Percentiles rank a stretch among this genome's conserved stretches.
Conservation (phyloP, 2,329 filamentous ascomycete genomes). For the Trichoderma koningii region DNA sequence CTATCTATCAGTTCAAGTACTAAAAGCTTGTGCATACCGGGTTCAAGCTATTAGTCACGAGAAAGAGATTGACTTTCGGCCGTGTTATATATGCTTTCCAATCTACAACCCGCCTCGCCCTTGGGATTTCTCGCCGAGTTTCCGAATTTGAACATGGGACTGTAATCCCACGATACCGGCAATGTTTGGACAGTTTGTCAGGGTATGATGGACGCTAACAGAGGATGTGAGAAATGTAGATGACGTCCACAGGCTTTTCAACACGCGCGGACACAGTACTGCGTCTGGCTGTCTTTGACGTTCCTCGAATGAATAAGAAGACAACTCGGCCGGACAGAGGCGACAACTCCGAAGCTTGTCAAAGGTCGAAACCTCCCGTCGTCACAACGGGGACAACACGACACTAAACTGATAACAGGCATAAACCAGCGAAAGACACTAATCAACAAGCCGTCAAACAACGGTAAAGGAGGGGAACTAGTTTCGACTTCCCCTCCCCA, state of each 20-base stretch:
- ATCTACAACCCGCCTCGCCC: background rate
- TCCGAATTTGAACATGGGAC: constrained; percentile 1
- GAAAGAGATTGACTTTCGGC: background rate
- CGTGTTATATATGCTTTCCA: background rate
- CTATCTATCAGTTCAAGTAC: background rate
- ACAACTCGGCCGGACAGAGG: constrained; percentile 5
- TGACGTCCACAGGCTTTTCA: constrained; percentile 4
- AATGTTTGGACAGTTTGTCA: background rate
- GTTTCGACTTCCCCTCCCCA: background rate
- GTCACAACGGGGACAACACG: background rate
- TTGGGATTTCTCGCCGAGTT: constrained; percentile 14
- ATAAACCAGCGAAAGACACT: constrained; percentile 9
- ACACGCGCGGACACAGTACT: background rate
- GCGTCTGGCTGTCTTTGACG: background rate
- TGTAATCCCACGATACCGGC: background rate
- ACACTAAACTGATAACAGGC: constrained; percentile 17
- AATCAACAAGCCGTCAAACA: background rate
- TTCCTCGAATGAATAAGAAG: too few relatives aligned
- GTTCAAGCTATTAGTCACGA: constrained; percentile 1
- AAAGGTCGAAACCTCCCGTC: background rate
- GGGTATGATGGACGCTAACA: background rate
- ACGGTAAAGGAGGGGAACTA: background rate
- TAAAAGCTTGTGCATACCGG: background rate
- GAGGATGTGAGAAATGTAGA: background rate
- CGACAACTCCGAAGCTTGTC: background rate